Percentiles rank a stretch among this genome's conserved stretches.
Evolutionary conservation across 2,329 filamentous ascomycete species (phyloP).

Genomic region (Aureobasidium melanogenum): DNA sequence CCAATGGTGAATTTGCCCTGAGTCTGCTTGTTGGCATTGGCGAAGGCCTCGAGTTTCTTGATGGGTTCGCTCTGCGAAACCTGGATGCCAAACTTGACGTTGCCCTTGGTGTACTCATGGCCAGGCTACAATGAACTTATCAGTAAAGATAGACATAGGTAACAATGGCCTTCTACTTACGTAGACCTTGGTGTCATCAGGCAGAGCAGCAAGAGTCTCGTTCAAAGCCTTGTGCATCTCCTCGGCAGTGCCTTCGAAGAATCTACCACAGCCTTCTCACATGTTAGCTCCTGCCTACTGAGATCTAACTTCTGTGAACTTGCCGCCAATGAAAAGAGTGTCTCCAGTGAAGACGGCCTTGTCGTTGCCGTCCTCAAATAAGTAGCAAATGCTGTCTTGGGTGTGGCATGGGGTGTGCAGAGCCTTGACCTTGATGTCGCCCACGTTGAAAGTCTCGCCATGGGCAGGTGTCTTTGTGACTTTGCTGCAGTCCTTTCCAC

Average conservation of each 20-base stretch:
- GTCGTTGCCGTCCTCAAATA: slow-evolving; percentile 69
- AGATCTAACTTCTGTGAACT: slow-evolving; percentile 14
- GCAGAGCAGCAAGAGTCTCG: slow-evolving; percentile 67
- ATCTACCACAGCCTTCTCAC: slow-evolving; percentile 70
- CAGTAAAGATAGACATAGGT: not conserved
- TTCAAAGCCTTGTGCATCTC: slow-evolving; percentile 96
- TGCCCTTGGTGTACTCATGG: slow-evolving; percentile 96
- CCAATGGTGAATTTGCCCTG: slow-evolving; percentile 95
- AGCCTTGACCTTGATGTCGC: slow-evolving; percentile 71
- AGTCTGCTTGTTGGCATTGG: slow-evolving; percentile 72
- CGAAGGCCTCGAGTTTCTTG: slow-evolving; percentile 67
- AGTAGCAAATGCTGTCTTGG: slow-evolving; percentile 96
- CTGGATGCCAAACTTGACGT: slow-evolving; percentile 77
- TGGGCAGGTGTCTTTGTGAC: slow-evolving; percentile 71
- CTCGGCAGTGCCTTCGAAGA: slow-evolving; percentile 82
- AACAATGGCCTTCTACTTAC: slow-evolving; percentile 41
- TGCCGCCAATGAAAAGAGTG: slow-evolving; percentile 88
- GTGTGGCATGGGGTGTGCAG: slow-evolving; percentile 98
- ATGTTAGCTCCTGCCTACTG: not conserved
- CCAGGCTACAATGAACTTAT: slow-evolving; percentile 54
- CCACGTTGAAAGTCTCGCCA: slow-evolving; percentile 71
- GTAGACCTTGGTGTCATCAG: slow-evolving; percentile 86
- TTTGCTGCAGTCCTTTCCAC: slow-evolving; percentile 74
- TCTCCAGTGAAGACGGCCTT: slow-evolving; percentile 90
- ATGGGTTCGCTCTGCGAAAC: slow-evolving; percentile 68